Evolutionary conservation across 768 basidiomycete genomes (phyloP).

Genomic region (Calocybe indica): DNA sequence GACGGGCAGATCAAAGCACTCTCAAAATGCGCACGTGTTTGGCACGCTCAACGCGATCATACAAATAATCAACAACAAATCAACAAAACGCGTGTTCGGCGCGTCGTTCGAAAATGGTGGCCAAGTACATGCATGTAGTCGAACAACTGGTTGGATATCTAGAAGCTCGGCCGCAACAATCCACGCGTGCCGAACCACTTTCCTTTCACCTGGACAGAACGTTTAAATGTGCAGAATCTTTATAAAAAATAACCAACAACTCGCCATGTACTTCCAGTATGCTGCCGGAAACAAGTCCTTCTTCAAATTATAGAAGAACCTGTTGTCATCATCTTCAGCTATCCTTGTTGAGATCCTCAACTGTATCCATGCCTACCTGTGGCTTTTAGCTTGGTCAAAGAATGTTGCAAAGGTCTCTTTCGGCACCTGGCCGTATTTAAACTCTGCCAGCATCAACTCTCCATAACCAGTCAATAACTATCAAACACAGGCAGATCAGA

Average conservation of each 20-base stretch:
- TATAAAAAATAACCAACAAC: slow-evolving; percentile 2
- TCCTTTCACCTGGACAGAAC: slow-evolving; percentile 29
- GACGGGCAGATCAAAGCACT: background rate
- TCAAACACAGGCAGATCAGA: slow-evolving; percentile 1
- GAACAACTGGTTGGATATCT: background rate
- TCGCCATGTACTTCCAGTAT: slow-evolving; percentile 75
- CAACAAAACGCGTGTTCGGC: background rate
- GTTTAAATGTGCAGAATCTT: slow-evolving; percentile 2
- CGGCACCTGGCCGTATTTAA: slow-evolving; percentile 86
- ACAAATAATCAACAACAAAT: background rate
- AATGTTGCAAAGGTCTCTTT: slow-evolving; percentile 75
- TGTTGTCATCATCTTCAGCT: slow-evolving; percentile 14
- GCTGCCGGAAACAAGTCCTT: slow-evolving; percentile 74
- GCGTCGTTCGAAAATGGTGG: too few relatives aligned
- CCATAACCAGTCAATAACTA: slow-evolving; percentile 80
- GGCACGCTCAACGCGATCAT: background rate
- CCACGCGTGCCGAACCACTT: slow-evolving; percentile 39
- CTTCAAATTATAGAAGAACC: slow-evolving; percentile 84
- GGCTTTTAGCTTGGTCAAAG: slow-evolving; percentile 72
- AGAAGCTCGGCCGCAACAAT: slow-evolving; percentile 23
- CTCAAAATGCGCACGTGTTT: background rate
- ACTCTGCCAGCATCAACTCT: slow-evolving; percentile 83
- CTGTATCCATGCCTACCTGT: slow-evolving; percentile 42
- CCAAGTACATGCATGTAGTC: background rate
- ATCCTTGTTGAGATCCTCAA: background rate